Percentiles rank a stretch among this genome's conserved stretches.
These are phyloP conservation scores for Mychonastes homosphaera DNA, from an alignment of 139 green algal species.

Conservation along the genomic window DNA sequence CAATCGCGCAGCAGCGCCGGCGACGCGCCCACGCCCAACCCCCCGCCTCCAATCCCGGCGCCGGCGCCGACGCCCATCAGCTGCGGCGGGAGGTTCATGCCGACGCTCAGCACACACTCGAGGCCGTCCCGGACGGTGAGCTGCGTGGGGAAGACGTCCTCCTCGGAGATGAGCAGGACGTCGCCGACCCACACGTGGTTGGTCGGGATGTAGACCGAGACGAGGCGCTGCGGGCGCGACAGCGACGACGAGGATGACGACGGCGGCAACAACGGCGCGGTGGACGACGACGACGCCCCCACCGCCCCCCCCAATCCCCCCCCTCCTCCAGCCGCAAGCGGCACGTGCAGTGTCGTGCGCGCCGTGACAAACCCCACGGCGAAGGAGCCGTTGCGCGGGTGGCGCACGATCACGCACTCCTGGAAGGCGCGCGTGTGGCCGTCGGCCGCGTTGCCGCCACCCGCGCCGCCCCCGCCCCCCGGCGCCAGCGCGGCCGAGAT, in stretches of 20 bases:
- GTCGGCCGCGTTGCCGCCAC: neutral
- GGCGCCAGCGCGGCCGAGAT: constrained; percentile 14
- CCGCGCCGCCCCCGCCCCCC: no score
- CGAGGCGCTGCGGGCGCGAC: constrained; percentile 38
- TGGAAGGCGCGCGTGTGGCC: constrained; percentile 10
- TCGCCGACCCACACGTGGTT: constrained; percentile 90
- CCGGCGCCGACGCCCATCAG: constrained; percentile 5
- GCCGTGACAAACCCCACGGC: constrained; percentile 91
- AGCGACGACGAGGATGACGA: constrained; percentile 9
- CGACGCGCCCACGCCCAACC: no score
- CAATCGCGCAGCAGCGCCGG: no score
- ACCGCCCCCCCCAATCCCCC: neutral
- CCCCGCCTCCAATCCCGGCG: no score
- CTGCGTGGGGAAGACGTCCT: constrained; percentile 82
- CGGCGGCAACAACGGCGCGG: neutral
- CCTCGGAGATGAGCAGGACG: constrained; percentile 69
- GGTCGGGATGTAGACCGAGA: constrained; percentile 79
- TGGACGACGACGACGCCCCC: neutral
- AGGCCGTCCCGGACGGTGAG: constrained; percentile 79
- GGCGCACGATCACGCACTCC: constrained; percentile 70
- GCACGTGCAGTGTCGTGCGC: constrained; percentile 59
- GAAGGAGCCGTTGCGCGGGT: constrained; percentile 77
- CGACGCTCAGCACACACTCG: constrained; percentile 39
- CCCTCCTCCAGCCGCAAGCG: neutral
- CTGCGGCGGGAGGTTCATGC: constrained; percentile 35